Base-by-base conservation (phyloP, 495 filamentous ascomycete genomes). In the Jackrogersella multiformis region DNA sequence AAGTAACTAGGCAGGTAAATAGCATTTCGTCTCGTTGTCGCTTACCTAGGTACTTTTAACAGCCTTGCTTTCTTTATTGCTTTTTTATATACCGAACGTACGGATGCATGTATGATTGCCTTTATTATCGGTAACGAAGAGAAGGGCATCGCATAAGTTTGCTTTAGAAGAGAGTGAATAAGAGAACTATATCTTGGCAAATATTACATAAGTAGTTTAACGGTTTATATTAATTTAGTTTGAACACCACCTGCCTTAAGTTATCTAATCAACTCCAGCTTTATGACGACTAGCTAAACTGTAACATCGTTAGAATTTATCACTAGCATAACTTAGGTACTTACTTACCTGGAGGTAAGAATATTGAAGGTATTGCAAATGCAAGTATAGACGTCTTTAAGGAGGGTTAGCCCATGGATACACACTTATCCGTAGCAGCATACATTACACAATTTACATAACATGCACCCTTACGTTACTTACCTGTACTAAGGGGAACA, bases 71-170 rank as follows among this genome's bases (percentile, higher is more conserved):
- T n/a, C 26, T 30, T 20, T 32, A 18, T 28, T 32, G 26, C 24
- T 16, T 30, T 49, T 46, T n/a, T 32, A 16, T 24, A 49, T 49
- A 49, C 45, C 45, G 45, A 49, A 49, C 13, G 8, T n/a, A 49
- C 45, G 45, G 32, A 49, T 5, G 8, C 5, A 49, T 32, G 26
- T 49, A 49, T 49, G 45, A 32, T 49, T 28, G 45, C 16, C 26
- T 49, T 32, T 30, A 12, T 18, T 2, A 49, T 32, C 45, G 45
- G 45, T 49, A 18, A 49, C 26, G 26, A n/a, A 16, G 45, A 49
- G 2, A 32, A 16, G 45, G 32, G 7, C n/a, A 13, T 45, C 4
- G 8, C 2, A 46, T 5, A n/a, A 46, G 42, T 46, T 46, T 46
- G 42, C 42, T 46, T 26, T 12, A 13, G 18, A 21, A 24, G 13